Evolutionary conservation across 106 monocot genomes (phyloP).

Genomic region (Triglochin maritima): DNA sequence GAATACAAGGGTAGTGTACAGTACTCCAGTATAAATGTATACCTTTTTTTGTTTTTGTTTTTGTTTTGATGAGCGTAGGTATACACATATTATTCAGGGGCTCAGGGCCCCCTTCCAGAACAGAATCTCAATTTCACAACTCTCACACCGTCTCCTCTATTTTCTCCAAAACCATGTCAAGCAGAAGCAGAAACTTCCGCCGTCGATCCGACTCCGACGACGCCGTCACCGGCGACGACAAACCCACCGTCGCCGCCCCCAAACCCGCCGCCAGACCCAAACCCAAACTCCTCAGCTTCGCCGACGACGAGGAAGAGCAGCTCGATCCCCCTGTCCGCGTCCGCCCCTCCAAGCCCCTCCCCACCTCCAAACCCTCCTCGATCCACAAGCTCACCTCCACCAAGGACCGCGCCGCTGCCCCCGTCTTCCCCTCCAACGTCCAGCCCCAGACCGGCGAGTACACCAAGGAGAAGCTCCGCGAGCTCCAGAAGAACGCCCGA

Average conservation of each 20-base stretch:
- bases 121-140: no score
- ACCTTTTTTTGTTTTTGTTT: no score
- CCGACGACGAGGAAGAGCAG: constrained; percentile 75
- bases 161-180: background rate
- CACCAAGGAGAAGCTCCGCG: constrained; percentile 68
- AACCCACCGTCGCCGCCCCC: constrained; percentile 14
- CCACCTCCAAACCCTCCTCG: constrained; percentile 1
- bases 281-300: constrained; percentile 78
- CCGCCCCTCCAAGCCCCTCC: constrained; percentile 2
- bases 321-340: background rate
- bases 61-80: no score
- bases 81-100: no score
- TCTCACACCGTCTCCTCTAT: no score
- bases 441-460: constrained; percentile 88
- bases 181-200: constrained; percentile 68
- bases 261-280: constrained; percentile 10
- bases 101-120: no score
- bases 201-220: constrained; percentile 42
- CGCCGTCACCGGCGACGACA: background rate
- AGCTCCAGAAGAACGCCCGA: constrained; percentile 96
- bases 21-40: no score
- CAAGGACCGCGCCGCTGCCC: constrained; percentile 35
- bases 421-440: constrained; percentile 43
- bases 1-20: no score
- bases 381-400: constrained; percentile 40